Conservation (phyloP, 805 yeast genomes). For the Cyberlindnera suaveolens region DNA sequence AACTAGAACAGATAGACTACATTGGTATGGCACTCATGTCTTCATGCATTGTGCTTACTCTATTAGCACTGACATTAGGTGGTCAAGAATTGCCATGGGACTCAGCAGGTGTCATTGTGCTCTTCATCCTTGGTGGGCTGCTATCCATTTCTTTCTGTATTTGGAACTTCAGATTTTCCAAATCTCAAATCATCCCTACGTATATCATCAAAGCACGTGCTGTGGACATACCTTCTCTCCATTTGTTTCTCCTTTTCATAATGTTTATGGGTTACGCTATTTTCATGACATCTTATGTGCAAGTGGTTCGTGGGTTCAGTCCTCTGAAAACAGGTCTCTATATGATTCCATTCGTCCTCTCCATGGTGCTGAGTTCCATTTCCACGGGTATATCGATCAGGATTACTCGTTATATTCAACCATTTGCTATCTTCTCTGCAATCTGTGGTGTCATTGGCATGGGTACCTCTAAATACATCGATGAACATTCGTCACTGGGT, state of each 20-base stretch:
- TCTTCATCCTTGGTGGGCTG: constrained; percentile 32
- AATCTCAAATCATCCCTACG: constrained; percentile 28
- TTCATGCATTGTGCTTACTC: constrained; percentile 37
- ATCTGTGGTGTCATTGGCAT: constrained; percentile 28
- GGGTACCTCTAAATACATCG: constrained; percentile 29
- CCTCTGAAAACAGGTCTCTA: constrained; percentile 19
- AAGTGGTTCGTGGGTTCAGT: constrained; percentile 33
- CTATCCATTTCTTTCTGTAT: constrained; percentile 3
- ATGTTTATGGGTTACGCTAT: constrained; percentile 34
- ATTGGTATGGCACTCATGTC: constrained; percentile 39
- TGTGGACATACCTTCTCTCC: constrained; percentile 25
- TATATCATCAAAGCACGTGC: constrained; percentile 33
- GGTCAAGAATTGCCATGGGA: constrained; percentile 47
- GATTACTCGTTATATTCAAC: constrained; percentile 30
- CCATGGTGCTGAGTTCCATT: constrained; percentile 9
- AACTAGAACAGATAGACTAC: constrained; percentile 41
- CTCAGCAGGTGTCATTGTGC: constrained; percentile 43
- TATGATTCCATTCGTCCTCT: constrained; percentile 17
- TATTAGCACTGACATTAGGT: constrained; percentile 50
- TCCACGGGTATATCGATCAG: constrained; percentile 26
- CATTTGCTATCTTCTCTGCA: constrained; percentile 27
- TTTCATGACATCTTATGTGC: constrained; percentile 43
- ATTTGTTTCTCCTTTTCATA: constrained; percentile 31
- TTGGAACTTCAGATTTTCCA: constrained; percentile 15
- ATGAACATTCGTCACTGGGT: constrained; percentile 23